Percentiles rank a stretch among this genome's conserved stretches.
phyloP scores from a whole-genome alignment of 148 eudicot species.

The Fagopyrum esculentum region DNA sequence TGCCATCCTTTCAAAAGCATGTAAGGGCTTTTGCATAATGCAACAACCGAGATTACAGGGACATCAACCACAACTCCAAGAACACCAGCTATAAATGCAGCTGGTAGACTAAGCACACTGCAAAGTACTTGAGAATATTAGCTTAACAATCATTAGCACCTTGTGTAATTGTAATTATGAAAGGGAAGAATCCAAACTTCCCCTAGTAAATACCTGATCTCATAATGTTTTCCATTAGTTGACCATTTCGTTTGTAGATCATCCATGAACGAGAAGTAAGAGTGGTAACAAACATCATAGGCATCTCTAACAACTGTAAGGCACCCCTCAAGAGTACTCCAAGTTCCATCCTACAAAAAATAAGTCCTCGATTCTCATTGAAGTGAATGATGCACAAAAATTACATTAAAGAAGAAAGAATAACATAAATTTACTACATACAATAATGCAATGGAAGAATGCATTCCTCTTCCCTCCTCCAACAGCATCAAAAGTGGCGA shows the following conservation, averaged over 20 bases:
- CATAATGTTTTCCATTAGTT: slow-evolving; percentile 54
- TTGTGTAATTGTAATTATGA: not conserved
- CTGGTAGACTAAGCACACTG: slow-evolving; percentile 67
- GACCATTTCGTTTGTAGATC: slow-evolving; percentile 50
- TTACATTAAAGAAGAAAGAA: not conserved
- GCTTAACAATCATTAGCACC: slow-evolving; percentile 11
- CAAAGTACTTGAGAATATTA: slow-evolving; percentile 10
- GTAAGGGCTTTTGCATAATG: slow-evolving; percentile 74
- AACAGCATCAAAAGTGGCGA: slow-evolving; percentile 85
- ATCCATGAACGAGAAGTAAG: slow-evolving; percentile 78
- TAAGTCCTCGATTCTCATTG: slow-evolving; percentile 11
- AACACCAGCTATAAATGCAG: slow-evolving; percentile 48
- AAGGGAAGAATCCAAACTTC: not conserved
- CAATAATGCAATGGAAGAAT: slow-evolving; percentile 57
- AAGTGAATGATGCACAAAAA: not conserved
- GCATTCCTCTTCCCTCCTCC: slow-evolving; percentile 66
- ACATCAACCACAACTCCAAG: slow-evolving; percentile 61
- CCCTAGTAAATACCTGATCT: slow-evolving; percentile 44
- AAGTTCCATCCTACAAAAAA: slow-evolving; percentile 79
- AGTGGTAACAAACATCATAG: slow-evolving; percentile 66
- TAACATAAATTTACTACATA: slow-evolving; percentile 26
- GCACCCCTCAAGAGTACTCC: slow-evolving; percentile 54
- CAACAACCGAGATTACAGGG: slow-evolving; percentile 59
- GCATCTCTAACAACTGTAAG: slow-evolving; percentile 58
- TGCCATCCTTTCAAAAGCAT: slow-evolving; percentile 95